phyloP scores from a whole-genome alignment of 2,329 filamentous ascomycete genomes.

The Colletotrichum sidae region DNA sequence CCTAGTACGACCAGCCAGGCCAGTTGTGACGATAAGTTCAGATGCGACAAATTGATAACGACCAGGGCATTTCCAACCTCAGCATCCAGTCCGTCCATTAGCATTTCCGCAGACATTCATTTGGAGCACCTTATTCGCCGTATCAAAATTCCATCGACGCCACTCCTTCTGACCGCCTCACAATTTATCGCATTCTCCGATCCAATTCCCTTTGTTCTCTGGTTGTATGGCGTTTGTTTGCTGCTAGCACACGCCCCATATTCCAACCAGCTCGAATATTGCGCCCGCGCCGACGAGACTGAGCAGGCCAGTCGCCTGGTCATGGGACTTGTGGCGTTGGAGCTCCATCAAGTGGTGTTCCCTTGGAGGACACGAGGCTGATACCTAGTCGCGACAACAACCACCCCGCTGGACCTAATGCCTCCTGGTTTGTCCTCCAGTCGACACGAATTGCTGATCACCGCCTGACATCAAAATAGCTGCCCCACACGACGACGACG shows the following conservation, averaged over 20 bases:
- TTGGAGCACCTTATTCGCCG: not conserved
- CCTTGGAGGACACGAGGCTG: slow-evolving; percentile 12
- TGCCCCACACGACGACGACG: slow-evolving; percentile 51
- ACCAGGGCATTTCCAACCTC: slow-evolving; percentile 25
- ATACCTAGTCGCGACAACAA: slow-evolving; percentile 3
- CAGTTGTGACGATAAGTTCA: slow-evolving; percentile 35
- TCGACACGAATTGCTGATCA: slow-evolving; percentile 4
- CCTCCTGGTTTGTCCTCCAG: slow-evolving; percentile 36
- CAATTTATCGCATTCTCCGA: not conserved
- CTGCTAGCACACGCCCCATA: slow-evolving; percentile 31
- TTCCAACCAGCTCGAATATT: slow-evolving; percentile 6
- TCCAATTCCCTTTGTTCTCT: slow-evolving; percentile 21
- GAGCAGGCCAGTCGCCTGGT: slow-evolving; percentile 27
- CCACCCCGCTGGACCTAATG: slow-evolving; percentile 33
- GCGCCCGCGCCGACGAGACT: slow-evolving; percentile 20
- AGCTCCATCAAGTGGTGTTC: slow-evolving; percentile 20
- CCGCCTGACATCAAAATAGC: slow-evolving; percentile 36
- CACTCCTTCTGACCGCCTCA: slow-evolving; percentile 19
- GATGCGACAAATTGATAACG: slow-evolving; percentile 34
- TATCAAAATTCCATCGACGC: slow-evolving; percentile 14
- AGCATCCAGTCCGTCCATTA: not conserved
- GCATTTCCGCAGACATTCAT: slow-evolving; percentile 6
- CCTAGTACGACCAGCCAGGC: slow-evolving; percentile 30
- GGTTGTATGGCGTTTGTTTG: slow-evolving; percentile 20
- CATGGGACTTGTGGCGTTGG: slow-evolving; percentile 35